Evolutionary conservation across 2,329 filamentous ascomycete species (phyloP).

Genomic region (Exophiala alcalophila): DNA sequence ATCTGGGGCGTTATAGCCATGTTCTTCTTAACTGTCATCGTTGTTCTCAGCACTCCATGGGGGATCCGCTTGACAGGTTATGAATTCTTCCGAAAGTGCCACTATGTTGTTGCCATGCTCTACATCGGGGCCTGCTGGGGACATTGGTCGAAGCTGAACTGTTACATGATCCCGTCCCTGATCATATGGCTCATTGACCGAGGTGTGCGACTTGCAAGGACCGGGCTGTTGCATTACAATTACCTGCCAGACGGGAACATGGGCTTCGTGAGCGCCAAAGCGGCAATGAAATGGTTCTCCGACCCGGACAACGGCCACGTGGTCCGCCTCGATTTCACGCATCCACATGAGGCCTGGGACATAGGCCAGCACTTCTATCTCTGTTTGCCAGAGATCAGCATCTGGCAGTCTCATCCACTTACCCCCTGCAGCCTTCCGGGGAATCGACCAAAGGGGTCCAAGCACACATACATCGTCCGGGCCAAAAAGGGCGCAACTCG

Average conservation of each 20-base stretch:
- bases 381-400: conserved; percentile 62
- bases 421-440: conserved; percentile 58
- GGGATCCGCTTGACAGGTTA: conserved; percentile 68
- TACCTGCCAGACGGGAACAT: conserved; percentile 46
- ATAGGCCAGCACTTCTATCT: conserved; percentile 71
- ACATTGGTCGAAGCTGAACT: conserved; percentile 67
- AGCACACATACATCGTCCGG: conserved; percentile 38
- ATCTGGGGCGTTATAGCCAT: conserved; percentile 71
- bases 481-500: conserved; percentile 55
- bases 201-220: conserved; percentile 56
- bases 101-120: conserved; percentile 69
- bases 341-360: conserved; percentile 60
- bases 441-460: conserved; percentile 19
- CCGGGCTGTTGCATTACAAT: conserved; percentile 59
- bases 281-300: conserved; percentile 52
- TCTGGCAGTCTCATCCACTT: conserved; percentile 73
- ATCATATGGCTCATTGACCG: conserved; percentile 65
- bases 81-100: conserved; percentile 72
- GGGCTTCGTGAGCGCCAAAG: conserved; percentile 56
- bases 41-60: conserved; percentile 57
- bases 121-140: conserved; percentile 74
- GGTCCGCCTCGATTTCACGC: conserved; percentile 63
- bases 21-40: conserved; percentile 59
- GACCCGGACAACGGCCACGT: conserved; percentile 60
- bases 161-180: conserved; percentile 66